phyloP scores from a whole-genome alignment of 2,329 filamentous ascomycete genomes.

The Trichophyton schoenleinii region DNA sequence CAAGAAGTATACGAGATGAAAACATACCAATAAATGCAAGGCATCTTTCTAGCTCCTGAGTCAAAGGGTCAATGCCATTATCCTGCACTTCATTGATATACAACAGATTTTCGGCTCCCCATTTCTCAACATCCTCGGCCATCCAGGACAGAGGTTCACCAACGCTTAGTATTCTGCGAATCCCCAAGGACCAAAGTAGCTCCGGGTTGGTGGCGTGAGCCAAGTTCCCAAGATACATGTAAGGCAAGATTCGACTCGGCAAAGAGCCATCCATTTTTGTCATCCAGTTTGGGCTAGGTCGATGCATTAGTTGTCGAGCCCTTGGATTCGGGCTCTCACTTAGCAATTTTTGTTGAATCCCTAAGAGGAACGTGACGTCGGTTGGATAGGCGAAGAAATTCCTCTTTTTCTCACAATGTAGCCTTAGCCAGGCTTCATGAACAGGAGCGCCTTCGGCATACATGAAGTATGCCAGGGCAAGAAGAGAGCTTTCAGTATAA shows the following conservation, averaged over 20 bases:
- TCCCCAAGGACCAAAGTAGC: constrained; percentile 65
- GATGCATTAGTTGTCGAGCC: constrained; percentile 13
- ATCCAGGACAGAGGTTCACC: constrained; percentile 79
- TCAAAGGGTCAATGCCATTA: constrained; percentile 89
- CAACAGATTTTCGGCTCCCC: constrained; percentile 68
- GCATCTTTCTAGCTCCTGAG: constrained; percentile 70
- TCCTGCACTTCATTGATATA: constrained; percentile 81
- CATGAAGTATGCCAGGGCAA: constrained; percentile 85
- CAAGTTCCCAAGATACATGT: constrained; percentile 93
- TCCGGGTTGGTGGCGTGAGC: constrained; percentile 89
- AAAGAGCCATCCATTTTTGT: constrained; percentile 75
- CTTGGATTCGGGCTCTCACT: constrained; percentile 32
- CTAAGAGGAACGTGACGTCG: constrained; percentile 70
- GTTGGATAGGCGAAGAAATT: constrained; percentile 96
- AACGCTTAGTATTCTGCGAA: constrained; percentile 78
- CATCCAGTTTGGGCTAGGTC: constrained; percentile 62
- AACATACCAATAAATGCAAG: constrained; percentile 80
- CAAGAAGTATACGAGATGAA: background rate
- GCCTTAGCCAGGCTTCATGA: constrained; percentile 72
- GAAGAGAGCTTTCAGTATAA: constrained; percentile 85
- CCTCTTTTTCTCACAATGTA: constrained; percentile 67
- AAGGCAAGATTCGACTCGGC: constrained; percentile 75
- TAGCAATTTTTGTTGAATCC: constrained; percentile 63
- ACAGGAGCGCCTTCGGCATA: constrained; percentile 73
- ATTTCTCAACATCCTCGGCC: constrained; percentile 54